Evolutionary conservation across 352 stramenopile species (phyloP).

Genomic region (Pilasporangium apinafurcum): DNA sequence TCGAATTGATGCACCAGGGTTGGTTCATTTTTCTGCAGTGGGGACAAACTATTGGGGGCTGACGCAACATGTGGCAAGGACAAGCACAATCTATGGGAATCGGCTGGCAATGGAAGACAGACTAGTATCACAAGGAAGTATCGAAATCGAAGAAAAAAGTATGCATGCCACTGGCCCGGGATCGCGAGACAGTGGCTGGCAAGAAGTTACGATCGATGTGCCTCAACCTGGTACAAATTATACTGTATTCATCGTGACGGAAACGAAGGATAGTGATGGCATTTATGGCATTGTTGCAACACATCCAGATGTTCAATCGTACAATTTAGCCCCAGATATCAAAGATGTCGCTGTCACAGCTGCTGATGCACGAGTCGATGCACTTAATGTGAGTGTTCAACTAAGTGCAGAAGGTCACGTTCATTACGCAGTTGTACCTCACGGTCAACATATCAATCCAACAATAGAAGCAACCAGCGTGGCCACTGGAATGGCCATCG

Average conservation of each 20-base stretch:
- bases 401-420: slow-evolving; percentile 49
- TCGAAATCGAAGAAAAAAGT: slow-evolving; percentile 23
- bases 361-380: slow-evolving; percentile 59
- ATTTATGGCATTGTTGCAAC: slow-evolving; percentile 68
- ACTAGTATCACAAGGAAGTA: slow-evolving; percentile 29
- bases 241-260: slow-evolving; percentile 66
- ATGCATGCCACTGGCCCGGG: slow-evolving; percentile 7
- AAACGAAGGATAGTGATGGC: slow-evolving; percentile 57
- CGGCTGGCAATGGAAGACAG: slow-evolving; percentile 48
- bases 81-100: slow-evolving; percentile 58
- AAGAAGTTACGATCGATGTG: slow-evolving; percentile 47
- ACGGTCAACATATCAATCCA: slow-evolving; percentile 17
- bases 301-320: slow-evolving; percentile 42
- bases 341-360: slow-evolving; percentile 30
- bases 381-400: slow-evolving; percentile 40
- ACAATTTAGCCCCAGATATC: slow-evolving; percentile 30
- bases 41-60: slow-evolving; percentile 24
- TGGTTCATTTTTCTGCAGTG: slow-evolving; percentile 59
- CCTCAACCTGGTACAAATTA: slow-evolving; percentile 50
- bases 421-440: slow-evolving; percentile 49
- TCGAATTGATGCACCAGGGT: slow-evolving; percentile 40
- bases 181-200: slow-evolving; percentile 33
- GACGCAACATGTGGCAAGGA: slow-evolving; percentile 26
- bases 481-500: slow-evolving; percentile 9
- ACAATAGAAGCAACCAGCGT: slow-evolving; percentile 4